Evolutionary conservation across 805 yeast species (phyloP), one percentile per base, ranked within the genome.

Genomic region (Ogataea minuta): DNA sequence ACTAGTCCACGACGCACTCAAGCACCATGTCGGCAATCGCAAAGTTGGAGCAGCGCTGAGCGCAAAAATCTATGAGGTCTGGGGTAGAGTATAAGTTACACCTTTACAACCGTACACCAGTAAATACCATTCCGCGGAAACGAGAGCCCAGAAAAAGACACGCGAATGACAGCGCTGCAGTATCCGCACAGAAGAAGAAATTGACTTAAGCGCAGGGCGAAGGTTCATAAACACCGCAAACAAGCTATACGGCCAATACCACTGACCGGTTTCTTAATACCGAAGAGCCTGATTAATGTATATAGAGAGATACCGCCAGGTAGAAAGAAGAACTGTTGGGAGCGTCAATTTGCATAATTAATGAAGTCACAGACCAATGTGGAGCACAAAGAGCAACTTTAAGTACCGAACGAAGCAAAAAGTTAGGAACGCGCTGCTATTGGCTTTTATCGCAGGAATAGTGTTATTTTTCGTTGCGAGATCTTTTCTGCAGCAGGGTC

Each of bases 11-110:
- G 48, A 48, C 2, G 35, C 56, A 7, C 69, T 74, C 37, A 59
- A 59, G 39, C 52, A 62, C 31, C 72, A 74, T 42, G 61, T 79
- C 7, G 75, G 80, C 1, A 66, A 71, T 30, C 73, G 76, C 43
- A 75, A 71, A 37, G 71, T 81, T 16, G 76, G 77, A 3, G 68
- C 69, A 36, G 70, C 66, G 1, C 51, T 76, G 12, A 79, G 81
- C 62, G 67, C 66, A 31, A 72, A 67, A 38, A 59, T 82, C 6
- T 77, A 67, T 47, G 75, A 76, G 36, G 63, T 70, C 1, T 82
- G 88, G 88, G 83, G 82, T 6, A 17, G n/a, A 20, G 15, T 12
- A 23, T 7, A 14, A n/a, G 6, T n/a, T n/a, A n/a, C n/a, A n/a
- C n/a, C 21, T 19, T 20, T 23, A 11, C 11, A 15, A 12, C 5